These are phyloP conservation scores for Alternaria sp. DNA, from an alignment of 2,329 filamentous ascomycete species.

Conservation along the genomic window DNA sequence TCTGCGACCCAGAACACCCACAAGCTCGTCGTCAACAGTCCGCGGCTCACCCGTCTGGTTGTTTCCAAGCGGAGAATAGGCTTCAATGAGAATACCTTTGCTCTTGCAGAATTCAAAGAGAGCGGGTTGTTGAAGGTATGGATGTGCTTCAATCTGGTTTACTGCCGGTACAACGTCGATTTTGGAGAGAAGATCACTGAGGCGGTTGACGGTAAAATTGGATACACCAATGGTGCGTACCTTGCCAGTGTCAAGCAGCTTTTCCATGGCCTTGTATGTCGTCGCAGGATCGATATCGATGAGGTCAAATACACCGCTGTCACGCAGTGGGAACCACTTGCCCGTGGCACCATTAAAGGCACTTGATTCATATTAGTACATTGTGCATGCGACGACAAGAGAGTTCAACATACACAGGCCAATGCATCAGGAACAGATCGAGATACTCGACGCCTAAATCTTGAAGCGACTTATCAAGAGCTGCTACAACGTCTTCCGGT, in stretches of 20 bases:
- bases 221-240: constrained; percentile 81
- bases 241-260: constrained; percentile 71
- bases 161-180: constrained; percentile 70
- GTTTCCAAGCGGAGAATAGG: constrained; percentile 75
- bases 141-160: constrained; percentile 82
- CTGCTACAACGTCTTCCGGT: constrained; percentile 62
- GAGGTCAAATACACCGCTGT: constrained; percentile 71
- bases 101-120: constrained; percentile 73
- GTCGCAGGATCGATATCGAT: constrained; percentile 80
- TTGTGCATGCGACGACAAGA: background rate
- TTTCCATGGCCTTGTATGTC: constrained; percentile 76
- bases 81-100: constrained; percentile 76
- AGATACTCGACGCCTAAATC: constrained; percentile 70
- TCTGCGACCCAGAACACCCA: constrained; percentile 26
- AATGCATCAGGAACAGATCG: constrained; percentile 74
- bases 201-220: constrained; percentile 80
- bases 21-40: constrained; percentile 53
- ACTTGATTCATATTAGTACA: constrained; percentile 5
- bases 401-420: constrained; percentile 53
- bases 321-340: constrained; percentile 40
- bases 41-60: constrained; percentile 67
- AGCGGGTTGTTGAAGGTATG: constrained; percentile 46
- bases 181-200: constrained; percentile 73
- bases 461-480: constrained; percentile 66
- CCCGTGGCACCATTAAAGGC: constrained; percentile 43